A percentile compares a stretch with the other conserved stretches of the same genome.
Conservation (phyloP, 2,329 filamentous ascomycete genomes). For the Aspergillus costaricaensis region DNA sequence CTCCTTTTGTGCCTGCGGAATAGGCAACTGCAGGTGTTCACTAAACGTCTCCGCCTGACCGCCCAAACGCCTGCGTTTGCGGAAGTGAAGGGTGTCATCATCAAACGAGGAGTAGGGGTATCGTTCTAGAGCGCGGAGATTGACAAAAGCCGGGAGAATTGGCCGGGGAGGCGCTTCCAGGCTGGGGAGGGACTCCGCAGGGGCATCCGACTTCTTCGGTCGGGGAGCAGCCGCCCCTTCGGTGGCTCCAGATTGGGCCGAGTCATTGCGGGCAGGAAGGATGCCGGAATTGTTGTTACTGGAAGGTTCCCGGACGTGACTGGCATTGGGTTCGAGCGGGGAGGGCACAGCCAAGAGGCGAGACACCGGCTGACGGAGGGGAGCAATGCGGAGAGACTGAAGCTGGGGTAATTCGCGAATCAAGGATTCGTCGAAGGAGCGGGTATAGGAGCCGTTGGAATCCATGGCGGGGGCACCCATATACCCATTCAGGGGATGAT, state of each 20-base stretch:
- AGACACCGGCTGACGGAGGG: slow-evolving; percentile 49
- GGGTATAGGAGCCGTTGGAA: slow-evolving; percentile 31
- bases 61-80: slow-evolving; percentile 49
- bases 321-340: slow-evolving; percentile 49
- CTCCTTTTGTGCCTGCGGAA: slow-evolving; percentile 50
- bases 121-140: slow-evolving; percentile 49
- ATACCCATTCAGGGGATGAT: slow-evolving; percentile 18
- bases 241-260: slow-evolving; percentile 29
- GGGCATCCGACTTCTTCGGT: slow-evolving; percentile 39
- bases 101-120: slow-evolving; percentile 45
- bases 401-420: slow-evolving; percentile 46
- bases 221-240: slow-evolving; percentile 35
- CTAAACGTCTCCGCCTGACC: slow-evolving; percentile 43
- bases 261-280: slow-evolving; percentile 39
- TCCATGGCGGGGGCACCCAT: slow-evolving; percentile 29
- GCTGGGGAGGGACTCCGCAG: slow-evolving; percentile 32
- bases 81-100: slow-evolving; percentile 37
- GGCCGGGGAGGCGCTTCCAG: slow-evolving; percentile 43
- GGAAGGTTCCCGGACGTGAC: slow-evolving; percentile 34
- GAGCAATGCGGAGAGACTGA: slow-evolving; percentile 48
- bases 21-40: slow-evolving; percentile 50
- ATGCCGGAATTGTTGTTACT: slow-evolving; percentile 33
- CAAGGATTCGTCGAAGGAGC: slow-evolving; percentile 44
- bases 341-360: slow-evolving; percentile 44
- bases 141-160: slow-evolving; percentile 50